Percentiles rank a stretch among this genome's conserved stretches.
Evolutionary conservation across 768 basidiomycete species (phyloP).

Genomic region (Steccherinum ochraceum): DNA sequence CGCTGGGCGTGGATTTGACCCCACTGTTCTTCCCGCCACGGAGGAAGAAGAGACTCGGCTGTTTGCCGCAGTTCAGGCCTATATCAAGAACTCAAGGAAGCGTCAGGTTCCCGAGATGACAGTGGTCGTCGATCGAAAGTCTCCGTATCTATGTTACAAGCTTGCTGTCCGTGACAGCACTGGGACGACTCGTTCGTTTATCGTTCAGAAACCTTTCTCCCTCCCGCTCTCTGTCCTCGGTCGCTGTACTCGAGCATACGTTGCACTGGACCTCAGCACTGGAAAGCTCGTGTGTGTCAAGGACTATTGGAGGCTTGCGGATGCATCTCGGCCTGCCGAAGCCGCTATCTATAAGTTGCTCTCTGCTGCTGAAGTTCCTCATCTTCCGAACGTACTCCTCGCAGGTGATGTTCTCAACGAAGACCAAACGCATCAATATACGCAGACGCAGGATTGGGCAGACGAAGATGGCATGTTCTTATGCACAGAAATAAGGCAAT

Average conservation of each 20-base stretch:
- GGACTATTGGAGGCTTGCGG: slow-evolving; percentile 2
- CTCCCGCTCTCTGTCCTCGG: background rate
- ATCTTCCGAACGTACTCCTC: background rate
- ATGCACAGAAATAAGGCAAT: background rate
- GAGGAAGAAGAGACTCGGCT: background rate
- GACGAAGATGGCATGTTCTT: background rate
- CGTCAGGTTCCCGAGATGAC: background rate
- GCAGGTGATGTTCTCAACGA: slow-evolving; percentile 1
- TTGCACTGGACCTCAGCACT: background rate
- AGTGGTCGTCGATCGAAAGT: background rate
- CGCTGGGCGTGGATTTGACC: slow-evolving; percentile 18
- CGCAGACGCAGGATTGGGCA: background rate
- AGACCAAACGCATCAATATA: background rate
- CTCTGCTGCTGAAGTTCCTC: background rate
- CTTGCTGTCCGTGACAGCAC: background rate
- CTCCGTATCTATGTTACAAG: background rate
- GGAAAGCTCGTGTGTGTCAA: slow-evolving; percentile 1
- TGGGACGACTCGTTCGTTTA: background rate
- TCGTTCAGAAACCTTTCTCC: background rate
- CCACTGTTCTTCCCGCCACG: slow-evolving; percentile 16
- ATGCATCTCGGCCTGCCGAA: background rate
- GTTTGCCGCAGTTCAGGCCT: slow-evolving; percentile 1
- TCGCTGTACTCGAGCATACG: background rate
- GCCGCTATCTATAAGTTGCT: background rate
- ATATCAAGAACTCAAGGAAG: background rate